phyloP scores from a whole-genome alignment of 2,329 filamentous ascomycete genomes.

The Colletotrichum caudatum region DNA sequence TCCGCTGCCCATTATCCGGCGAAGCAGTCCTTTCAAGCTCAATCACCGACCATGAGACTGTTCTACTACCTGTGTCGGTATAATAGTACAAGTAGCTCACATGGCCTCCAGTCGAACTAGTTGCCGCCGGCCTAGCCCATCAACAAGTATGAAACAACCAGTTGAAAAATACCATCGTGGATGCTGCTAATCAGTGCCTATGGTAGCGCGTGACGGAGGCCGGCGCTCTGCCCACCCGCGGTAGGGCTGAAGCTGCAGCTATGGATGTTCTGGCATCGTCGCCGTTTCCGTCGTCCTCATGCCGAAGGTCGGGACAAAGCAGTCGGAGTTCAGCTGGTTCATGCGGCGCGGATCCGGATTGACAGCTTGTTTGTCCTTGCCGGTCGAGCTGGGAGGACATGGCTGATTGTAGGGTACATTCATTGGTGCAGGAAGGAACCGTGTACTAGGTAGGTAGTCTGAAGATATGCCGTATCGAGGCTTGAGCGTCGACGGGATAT shows the following conservation, averaged over 20 bases:
- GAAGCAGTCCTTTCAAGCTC: conserved; percentile 20
- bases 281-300: conserved; percentile 6
- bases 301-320: conserved; percentile 8
- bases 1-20: conserved; percentile 21
- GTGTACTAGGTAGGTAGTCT: not conserved
- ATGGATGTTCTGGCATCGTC: not conserved
- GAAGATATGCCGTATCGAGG: not conserved
- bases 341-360: conserved; percentile 19
- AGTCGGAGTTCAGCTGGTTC: conserved; percentile 1
- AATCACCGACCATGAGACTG: not conserved
- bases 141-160: not conserved
- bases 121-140: not conserved
- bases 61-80: not conserved
- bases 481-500: not conserved
- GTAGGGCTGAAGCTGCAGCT: not conserved
- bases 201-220: no score
- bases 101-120: not conserved
- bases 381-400: conserved; percentile 12
- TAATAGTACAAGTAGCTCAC: not conserved
- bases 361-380: conserved; percentile 16
- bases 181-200: not conserved
- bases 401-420: not conserved
- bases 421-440: conserved; percentile 6
- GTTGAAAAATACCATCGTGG: not conserved
- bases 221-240: not conserved